A percentile compares a stretch with the other conserved stretches of the same genome.
These are phyloP conservation scores for Seiridium cupressi DNA, from an alignment of 2,329 filamentous ascomycete genomes.

Conservation along the genomic window DNA sequence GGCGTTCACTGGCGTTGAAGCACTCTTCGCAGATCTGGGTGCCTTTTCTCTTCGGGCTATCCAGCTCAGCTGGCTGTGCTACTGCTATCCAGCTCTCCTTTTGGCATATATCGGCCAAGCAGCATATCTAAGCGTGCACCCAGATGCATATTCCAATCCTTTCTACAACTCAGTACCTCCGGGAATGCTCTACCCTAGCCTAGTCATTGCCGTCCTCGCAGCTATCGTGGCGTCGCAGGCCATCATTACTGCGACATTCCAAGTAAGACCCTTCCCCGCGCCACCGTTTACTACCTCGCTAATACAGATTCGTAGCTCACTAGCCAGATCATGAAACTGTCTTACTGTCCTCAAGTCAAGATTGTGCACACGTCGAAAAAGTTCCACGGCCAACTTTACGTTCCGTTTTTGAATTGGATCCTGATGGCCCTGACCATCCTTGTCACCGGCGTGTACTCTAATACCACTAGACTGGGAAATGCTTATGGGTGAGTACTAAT, in stretches of 20 bases:
- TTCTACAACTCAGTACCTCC: constrained; percentile 71
- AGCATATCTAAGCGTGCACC: constrained; percentile 61
- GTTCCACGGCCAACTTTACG: constrained; percentile 75
- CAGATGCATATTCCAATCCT: constrained; percentile 65
- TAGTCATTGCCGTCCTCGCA: constrained; percentile 68
- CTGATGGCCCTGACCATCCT: constrained; percentile 75
- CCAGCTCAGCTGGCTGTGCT: constrained; percentile 70
- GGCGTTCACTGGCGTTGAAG: constrained; percentile 76
- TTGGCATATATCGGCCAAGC: constrained; percentile 72
- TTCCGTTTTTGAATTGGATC: constrained; percentile 74
- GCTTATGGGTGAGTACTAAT: constrained; percentile 57
- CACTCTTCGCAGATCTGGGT: constrained; percentile 74
- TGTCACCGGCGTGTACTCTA: constrained; percentile 65
- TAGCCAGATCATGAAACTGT: constrained; percentile 58
- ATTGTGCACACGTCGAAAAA: constrained; percentile 67
- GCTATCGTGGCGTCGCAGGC: constrained; percentile 77
- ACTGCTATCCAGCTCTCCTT: constrained; percentile 65
- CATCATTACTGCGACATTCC: constrained; percentile 75
- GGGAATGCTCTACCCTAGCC: constrained; percentile 64
- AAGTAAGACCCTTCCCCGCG: constrained; percentile 35
- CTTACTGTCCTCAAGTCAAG: constrained; percentile 75
- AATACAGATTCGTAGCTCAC: constrained; percentile 19
- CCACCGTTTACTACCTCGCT: constrained; percentile 16
- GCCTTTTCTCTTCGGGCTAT: constrained; percentile 71
- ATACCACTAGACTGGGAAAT: constrained; percentile 68